Conservation (phyloP, 2,329 filamentous ascomycete species). For the Ophiostoma montium region DNA sequence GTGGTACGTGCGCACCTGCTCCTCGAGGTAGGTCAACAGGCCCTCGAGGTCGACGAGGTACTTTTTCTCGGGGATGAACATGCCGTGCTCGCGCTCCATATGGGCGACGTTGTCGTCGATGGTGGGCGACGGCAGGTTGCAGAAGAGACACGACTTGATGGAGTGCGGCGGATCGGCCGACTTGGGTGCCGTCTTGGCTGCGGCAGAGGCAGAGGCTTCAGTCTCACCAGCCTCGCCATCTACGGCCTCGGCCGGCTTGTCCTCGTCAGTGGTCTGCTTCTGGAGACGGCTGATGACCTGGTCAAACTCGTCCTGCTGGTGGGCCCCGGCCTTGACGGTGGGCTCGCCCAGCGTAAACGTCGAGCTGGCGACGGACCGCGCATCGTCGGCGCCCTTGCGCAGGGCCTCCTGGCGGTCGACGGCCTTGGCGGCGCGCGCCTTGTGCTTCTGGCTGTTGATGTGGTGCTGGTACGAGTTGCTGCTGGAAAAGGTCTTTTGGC, state of each 20-base stretch:
- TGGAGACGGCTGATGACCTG: slow-evolving; percentile 67
- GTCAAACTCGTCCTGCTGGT: slow-evolving; percentile 60
- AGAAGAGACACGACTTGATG: slow-evolving; percentile 65
- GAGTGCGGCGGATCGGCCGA: slow-evolving; percentile 26
- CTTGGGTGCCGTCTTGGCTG: slow-evolving; percentile 15
- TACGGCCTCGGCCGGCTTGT: slow-evolving; percentile 10
- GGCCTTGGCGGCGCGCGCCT: slow-evolving; percentile 44
- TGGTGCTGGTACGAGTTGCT: slow-evolving; percentile 95
- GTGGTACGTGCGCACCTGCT: slow-evolving; percentile 64
- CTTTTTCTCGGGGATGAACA: slow-evolving; percentile 84
- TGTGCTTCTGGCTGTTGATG: slow-evolving; percentile 80
- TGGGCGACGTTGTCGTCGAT: slow-evolving; percentile 66
- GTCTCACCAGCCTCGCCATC: slow-evolving; percentile 25
- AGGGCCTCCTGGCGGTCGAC: slow-evolving; percentile 9
- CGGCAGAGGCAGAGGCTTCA: slow-evolving; percentile 18
- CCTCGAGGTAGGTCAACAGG: slow-evolving; percentile 61
- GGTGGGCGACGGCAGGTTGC: slow-evolving; percentile 69
- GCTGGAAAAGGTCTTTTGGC: slow-evolving; percentile 88
- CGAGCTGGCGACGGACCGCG: slow-evolving; percentile 74
- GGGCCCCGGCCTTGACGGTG: slow-evolving; percentile 37
- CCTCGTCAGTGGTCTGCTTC: slow-evolving; percentile 33
- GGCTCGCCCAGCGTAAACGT: slow-evolving; percentile 85
- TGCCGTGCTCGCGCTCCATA: slow-evolving; percentile 86
- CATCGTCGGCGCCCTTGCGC: slow-evolving; percentile 48
- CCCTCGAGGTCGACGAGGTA: slow-evolving; percentile 76